phyloP scores from a whole-genome alignment of 2,329 filamentous ascomycete species.

The Ilyonectria robusta region DNA sequence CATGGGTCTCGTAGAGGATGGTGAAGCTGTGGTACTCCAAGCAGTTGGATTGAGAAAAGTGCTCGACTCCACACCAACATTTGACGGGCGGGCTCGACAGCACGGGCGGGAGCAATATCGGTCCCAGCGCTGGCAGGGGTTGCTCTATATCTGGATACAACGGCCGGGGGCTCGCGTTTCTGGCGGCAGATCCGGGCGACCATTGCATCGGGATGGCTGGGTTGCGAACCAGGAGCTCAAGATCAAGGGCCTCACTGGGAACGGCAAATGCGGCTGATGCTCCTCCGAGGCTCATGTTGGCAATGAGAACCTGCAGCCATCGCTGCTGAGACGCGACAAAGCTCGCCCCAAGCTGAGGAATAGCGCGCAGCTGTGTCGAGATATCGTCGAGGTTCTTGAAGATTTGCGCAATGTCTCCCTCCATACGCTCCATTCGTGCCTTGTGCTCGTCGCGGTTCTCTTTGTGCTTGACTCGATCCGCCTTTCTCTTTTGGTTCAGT shows the following conservation, averaged over 20 bases:
- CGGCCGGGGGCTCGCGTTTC: slow-evolving; percentile 5
- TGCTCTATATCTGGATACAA: slow-evolving; percentile 18
- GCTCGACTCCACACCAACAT: slow-evolving; percentile 47
- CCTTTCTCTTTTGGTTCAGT: slow-evolving; percentile 45
- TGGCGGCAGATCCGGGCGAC: slow-evolving; percentile 3
- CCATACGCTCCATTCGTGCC: slow-evolving; percentile 44
- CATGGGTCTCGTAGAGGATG: slow-evolving; percentile 45
- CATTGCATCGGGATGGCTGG: slow-evolving; percentile 28
- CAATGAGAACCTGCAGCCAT: slow-evolving; percentile 21
- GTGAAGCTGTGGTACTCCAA: slow-evolving; percentile 45
- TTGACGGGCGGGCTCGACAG: slow-evolving; percentile 37
- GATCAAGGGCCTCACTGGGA: slow-evolving; percentile 28
- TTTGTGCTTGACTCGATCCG: slow-evolving; percentile 46
- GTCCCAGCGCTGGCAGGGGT: slow-evolving; percentile 21
- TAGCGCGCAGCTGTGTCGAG: slow-evolving; percentile 34
- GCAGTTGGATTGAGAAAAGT: slow-evolving; percentile 41
- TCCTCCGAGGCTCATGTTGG: slow-evolving; percentile 7
- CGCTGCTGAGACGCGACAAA: slow-evolving; percentile 31
- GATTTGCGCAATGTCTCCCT: slow-evolving; percentile 43
- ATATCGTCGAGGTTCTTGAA: slow-evolving; percentile 40
- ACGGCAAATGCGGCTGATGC: background rate
- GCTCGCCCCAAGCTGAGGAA: slow-evolving; percentile 29
- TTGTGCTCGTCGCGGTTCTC: slow-evolving; percentile 47
- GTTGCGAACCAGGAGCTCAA: slow-evolving; percentile 16
- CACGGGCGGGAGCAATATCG: slow-evolving; percentile 24